These are phyloP conservation scores for Avena eriantha DNA, from an alignment of 176 grass and related monocot genomes.

Conservation along the genomic window DNA sequence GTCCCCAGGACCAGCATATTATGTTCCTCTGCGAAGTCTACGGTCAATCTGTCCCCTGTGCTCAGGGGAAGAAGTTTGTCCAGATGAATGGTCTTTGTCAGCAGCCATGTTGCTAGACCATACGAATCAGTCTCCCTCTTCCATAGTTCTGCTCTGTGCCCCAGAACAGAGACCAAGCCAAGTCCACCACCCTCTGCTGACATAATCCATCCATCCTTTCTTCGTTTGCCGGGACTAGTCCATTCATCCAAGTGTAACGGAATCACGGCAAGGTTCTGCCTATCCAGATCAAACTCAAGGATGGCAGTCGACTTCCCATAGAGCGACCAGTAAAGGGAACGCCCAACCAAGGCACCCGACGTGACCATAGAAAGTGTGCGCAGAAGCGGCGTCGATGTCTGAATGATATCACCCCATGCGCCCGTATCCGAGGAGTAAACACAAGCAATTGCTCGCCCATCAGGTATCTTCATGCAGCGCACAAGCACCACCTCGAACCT, in stretches of 20 bases:
- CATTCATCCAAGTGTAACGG: neutral
- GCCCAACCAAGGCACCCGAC: neutral
- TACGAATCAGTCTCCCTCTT: neutral
- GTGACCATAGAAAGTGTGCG: neutral
- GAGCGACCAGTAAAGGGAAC: neutral
- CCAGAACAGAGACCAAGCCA: neutral
- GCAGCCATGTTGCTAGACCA: neutral
- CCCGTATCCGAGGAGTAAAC: neutral
- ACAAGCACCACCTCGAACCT: neutral
- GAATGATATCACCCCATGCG: slow-evolving; percentile 5
- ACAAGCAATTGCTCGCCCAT: neutral
- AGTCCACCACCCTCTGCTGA: neutral
- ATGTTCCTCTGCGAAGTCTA: neutral
- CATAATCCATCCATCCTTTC: neutral
- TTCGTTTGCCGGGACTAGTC: too few relatives aligned
- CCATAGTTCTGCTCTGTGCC: neutral
- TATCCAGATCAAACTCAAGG: slow-evolving; percentile 6
- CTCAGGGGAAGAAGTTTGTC: neutral
- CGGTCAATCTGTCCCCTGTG: neutral
- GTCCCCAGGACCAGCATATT: neutral
- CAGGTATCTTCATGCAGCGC: neutral
- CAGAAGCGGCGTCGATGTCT: neutral
- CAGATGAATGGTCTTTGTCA: neutral
- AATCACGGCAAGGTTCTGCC: neutral
- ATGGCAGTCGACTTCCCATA: neutral